Evolutionary conservation across 306 rosid genomes (phyloP), one percentile per base, ranked within the genome.

Genomic region (Vigna nakashimae): DNA sequence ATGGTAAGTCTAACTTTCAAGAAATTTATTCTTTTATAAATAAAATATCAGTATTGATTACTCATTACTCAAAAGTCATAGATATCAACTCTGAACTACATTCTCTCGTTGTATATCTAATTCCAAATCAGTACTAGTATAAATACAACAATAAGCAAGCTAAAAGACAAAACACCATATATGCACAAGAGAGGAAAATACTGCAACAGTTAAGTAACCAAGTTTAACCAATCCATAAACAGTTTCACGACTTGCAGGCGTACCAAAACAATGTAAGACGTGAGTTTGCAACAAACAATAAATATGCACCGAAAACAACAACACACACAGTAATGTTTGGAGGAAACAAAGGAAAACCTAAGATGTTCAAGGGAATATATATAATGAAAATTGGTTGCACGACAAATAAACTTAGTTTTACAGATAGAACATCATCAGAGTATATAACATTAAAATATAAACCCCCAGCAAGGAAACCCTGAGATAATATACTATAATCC

Each of bases 381-480:
- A 20, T 34, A 34, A 77, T 65, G 7, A 77, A 70, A 65, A 74
- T 50, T 50, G 69, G 52, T 40, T 43, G 57, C 83, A 56, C 59
- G 20, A 71, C 22, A 76, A 32, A 76, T 16, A 69, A 77, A 66
- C 59, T 16, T 55, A 43, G 86, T 75, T 76, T 65, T 66, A 66
- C 71, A 24, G 32, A 74, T 45, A 82, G 80, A 86, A 70, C 84
- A 65, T 73, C 88, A 65, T 66, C 71, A 59, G 45, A 73, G 51
- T 45, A 58, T 38, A 70, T 48, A 51, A 77, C 48, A 81, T 60
- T 76, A 7, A 63, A 66, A 38, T 40, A 78, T 64, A 24, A 69
- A 17, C 49, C 72, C 32, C 24, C 66, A 62, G 51, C n/a, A 72
- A 76, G 43, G 69, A 55, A 50, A 81, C 79, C 79, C 85, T 80